Evolutionary conservation across 768 basidiomycete species (phyloP), one percentile per base, ranked within the genome.

Genomic region (Rhodotorula kratochvilovae): DNA sequence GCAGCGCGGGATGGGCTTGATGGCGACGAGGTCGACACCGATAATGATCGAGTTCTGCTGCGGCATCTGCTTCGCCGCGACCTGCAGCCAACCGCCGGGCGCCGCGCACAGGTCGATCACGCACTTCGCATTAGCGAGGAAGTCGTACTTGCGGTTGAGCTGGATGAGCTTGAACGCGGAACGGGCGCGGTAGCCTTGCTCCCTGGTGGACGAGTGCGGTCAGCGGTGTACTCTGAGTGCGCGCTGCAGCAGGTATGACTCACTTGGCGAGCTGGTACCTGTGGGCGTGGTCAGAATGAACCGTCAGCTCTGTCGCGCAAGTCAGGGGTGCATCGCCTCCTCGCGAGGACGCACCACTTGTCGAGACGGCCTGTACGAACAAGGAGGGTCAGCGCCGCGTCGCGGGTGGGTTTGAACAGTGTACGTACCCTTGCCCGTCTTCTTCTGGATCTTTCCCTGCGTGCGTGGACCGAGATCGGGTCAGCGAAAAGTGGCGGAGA

Each of bases 161-260:
- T 99, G 96, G 68, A 99, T 92, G 69, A 99, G 86, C 82, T 99
- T 99, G 88, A 95, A 95, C 4, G 96, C 96, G 25, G 96, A 99
- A 84, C 96, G 96, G 76, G 96, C 96, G 73, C 96, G 90, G 80
- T 94, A 99, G 71, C 96, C 96, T 84, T 99, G 96, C 83, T 98
- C 95, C 82, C 94, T 98, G 79, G n/a, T n/a, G n/a, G n/a, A n/a
- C n/a, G n/a, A n/a, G n/a, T n/a, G n/a, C n/a, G n/a, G n/a, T n/a
- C n/a, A n/a, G n/a, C n/a, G n/a, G n/a, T n/a, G n/a, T n/a, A n/a
- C n/a, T n/a, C n/a, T n/a, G n/a, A n/a, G n/a, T n/a, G n/a, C n/a
- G n/a, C n/a, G n/a, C n/a, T n/a, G n/a, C n/a, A n/a, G n/a, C n/a
- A n/a, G n/a, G n/a, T n/a, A n/a, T n/a, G 8, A 61, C 74, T 53